Evolutionary conservation across 2,329 filamentous ascomycete species (phyloP), one percentile per base, ranked within the genome.

Genomic region (Trichophyton rubrum): DNA sequence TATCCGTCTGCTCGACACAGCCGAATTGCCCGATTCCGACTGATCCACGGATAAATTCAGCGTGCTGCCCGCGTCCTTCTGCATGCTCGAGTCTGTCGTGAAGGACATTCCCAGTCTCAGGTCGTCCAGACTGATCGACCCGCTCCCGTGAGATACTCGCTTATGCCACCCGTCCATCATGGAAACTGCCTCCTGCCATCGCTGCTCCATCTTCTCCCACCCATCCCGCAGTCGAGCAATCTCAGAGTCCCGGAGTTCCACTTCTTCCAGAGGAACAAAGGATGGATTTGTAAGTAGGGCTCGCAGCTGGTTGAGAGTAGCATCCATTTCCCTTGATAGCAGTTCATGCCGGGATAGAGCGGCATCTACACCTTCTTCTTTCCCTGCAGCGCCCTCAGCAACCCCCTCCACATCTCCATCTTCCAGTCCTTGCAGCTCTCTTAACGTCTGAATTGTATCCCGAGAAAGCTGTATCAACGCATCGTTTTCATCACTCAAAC

Each of bases 101-200:
- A 79, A 71, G n/a, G 70, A 71, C 68, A 77, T 69, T 22, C 74
- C 75, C 59, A 70, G 70, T 49, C 71, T 72, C 35, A 79, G 66
- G 59, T 77, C 74, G 22, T 77, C 73, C 6, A 74, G 69, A 38
- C 74, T 73, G 15, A 77, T 67, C 2, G 71, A 73, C 53, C 73
- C 71, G 38, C 75, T 73, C 13, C 73, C 73, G 43, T 76, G 69
- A 6, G 71, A 69, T 82, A 96, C 90, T 47, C 89, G 82, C 70
- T 85, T 87, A 63, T 91, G 85, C 92, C 93, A 97, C 38, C 88
- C 85, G 65, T 96, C 89, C 78, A 99, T 95, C 75, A 99, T 84
- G 40, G 84, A 81, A 11, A 97, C 85, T 0, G 93, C 89, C 70
- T 97, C 92, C 65, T 85, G 86, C 90, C 93, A 96, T 58, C 90